phyloP scores from a whole-genome alignment of 2,329 filamentous ascomycete genomes.

The Apiospora arundinis region DNA sequence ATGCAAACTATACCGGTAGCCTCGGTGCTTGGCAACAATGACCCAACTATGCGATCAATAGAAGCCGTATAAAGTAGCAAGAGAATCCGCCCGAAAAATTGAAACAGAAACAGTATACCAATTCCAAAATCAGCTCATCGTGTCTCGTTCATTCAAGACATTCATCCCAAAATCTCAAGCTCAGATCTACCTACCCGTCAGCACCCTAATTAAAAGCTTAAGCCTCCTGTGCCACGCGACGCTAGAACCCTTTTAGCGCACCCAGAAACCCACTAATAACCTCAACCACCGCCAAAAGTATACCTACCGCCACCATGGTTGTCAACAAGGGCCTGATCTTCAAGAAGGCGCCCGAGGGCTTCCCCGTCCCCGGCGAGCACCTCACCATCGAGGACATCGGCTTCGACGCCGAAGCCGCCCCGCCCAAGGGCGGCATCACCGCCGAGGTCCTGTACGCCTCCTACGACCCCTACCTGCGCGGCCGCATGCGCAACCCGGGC shows the following conservation, averaged over 20 bases:
- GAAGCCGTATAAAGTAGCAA: not conserved
- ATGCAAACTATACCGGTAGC: conserved; percentile 11
- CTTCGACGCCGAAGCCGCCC: conserved; percentile 64
- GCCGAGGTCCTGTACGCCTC: conserved; percentile 71
- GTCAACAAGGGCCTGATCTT: conserved; percentile 75
- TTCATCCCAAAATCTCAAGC: not conserved
- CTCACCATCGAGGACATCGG: conserved; percentile 64
- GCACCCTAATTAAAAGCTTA: conserved; percentile 6
- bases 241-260: not conserved
- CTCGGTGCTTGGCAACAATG: conserved; percentile 14
- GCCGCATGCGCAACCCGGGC: conserved; percentile 66
- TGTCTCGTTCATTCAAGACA: not conserved
- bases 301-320: conserved; percentile 39
- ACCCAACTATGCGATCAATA: conserved; percentile 7
- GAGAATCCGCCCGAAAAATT: not conserved
- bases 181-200: not conserved
- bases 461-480: conserved; percentile 77
- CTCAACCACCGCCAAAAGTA: not conserved
- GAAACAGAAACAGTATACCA: not conserved
- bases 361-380: conserved; percentile 71
- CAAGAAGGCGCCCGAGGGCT: conserved; percentile 65
- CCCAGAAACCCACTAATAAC: not conserved
- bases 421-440: conserved; percentile 65
- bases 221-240: not conserved
- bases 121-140: not conserved